Percentiles rank a stretch among this genome's conserved stretches.
Conservation (phyloP, 352 stramenopile genomes). For the Globisporangium emineosum region DNA sequence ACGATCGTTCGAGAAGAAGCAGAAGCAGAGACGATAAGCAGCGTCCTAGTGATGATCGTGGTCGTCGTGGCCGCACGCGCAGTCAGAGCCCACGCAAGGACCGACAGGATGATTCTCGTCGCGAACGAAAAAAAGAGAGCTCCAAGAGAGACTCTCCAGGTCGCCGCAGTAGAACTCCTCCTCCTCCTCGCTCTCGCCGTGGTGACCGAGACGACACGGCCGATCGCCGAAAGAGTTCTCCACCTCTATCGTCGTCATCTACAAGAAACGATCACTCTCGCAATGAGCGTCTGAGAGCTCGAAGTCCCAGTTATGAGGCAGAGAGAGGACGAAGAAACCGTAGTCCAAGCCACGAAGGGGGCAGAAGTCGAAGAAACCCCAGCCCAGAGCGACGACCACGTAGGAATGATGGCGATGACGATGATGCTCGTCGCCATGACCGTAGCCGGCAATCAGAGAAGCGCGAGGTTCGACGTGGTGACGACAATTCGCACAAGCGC, state of each 20-base stretch:
- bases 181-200: slow-evolving; percentile 2
- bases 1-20: background rate
- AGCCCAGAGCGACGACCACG: background rate
- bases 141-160: background rate
- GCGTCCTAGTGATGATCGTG: background rate
- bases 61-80: background rate
- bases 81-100: slow-evolving; percentile 2
- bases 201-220: background rate
- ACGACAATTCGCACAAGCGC: background rate
- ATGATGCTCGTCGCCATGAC: background rate
- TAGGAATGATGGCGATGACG: background rate
- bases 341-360: slow-evolving; percentile 3
- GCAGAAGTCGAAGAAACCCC: background rate
- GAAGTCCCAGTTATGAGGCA: slow-evolving; percentile 2
- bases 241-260: background rate
- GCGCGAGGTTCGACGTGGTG: background rate
- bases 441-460: background rate
- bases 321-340: background rate
- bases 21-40: slow-evolving; percentile 1
- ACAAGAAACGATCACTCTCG: background rate
- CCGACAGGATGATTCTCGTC: background rate
- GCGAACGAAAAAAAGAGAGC: background rate
- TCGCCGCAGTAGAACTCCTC: background rate
- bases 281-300: background rate
- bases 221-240: background rate